Base-by-base conservation (phyloP, 2,329 filamentous ascomycete genomes). In the Cladosporium sp. region DNA sequence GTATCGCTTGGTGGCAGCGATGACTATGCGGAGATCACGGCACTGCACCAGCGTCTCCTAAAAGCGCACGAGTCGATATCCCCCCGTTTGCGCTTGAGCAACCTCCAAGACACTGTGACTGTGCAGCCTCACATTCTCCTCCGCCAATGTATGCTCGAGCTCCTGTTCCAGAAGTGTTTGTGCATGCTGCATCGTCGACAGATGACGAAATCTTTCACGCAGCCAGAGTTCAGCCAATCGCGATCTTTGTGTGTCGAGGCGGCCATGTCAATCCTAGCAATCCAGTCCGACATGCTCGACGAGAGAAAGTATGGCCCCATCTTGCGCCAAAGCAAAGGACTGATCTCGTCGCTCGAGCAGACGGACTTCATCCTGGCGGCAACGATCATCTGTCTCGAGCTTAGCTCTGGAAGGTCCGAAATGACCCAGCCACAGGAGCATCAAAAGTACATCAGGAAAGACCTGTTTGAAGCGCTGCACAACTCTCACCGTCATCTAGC, bases 301-400 rank as follows among this genome's bases (percentile, higher is more conserved):
- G 40, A 46, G n/a, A 46, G 21, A n/a, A 46, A 23, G 10, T 46
- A 46, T 3, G 40, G 40, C 8, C 6, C n/a, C 8, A 21, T 46
- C 10, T 46, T 46, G 10, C 40, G 40, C n/a, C 8, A 10, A 21
- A 46, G 40, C 40, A 46, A 46, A 12, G 40, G 28, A 2, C 3
- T 55, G n/a, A n/a, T 55, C 16, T 55, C 52, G 28, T 55, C 52
- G 4, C 52, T 55, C 52, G 52, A 55, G 52, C 52, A 55, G 21
- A 55, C 52, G 28, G 80, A 82, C 65, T 85, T 83, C 67, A 72
- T 84, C 3, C 73, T 84, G 0, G 81, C 80, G 3, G 80, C 80
- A 12, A 83, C 81, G 74, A 72, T 84, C 11, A 71, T 84, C 1
- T 83, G 81, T 67, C 73, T 81, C 7, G 81, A 82, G 66, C 66